These are phyloP conservation scores for Elaphomyces granulatus DNA, from an alignment of 495 filamentous ascomycete genomes.

Conservation along the genomic window DNA sequence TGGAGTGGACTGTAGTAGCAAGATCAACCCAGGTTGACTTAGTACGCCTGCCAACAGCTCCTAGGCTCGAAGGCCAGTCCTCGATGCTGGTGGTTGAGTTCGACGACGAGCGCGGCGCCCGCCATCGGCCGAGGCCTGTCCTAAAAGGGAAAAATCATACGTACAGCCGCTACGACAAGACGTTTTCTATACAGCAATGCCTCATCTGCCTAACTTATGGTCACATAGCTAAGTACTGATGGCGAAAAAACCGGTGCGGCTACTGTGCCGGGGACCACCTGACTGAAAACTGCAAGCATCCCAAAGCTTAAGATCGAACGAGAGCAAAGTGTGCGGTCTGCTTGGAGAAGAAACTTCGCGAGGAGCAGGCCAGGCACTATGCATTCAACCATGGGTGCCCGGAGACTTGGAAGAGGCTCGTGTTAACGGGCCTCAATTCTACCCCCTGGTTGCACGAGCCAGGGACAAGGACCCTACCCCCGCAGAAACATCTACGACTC, in stretches of 20 bases:
- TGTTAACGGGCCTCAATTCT: neutral
- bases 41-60: too few species aligned
- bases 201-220: neutral
- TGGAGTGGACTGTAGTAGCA: neutral
- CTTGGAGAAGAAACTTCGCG: too few species aligned
- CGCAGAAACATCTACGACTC: neutral
- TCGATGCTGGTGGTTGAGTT: neutral
- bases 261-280: neutral
- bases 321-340: neutral
- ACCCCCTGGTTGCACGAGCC: neutral
- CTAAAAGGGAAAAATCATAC: neutral
- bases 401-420: neutral
- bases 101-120: constrained; percentile 1
- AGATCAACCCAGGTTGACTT: neutral
- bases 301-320: neutral
- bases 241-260: neutral
- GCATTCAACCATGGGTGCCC: neutral
- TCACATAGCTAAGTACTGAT: neutral
- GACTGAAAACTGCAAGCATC: neutral
- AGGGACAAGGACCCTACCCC: neutral
- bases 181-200: neutral
- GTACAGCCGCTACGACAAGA: neutral
- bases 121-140: neutral
- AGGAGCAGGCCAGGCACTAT: neutral
- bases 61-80: too few species aligned